Evolutionary conservation across 805 yeast genomes (phyloP), one percentile per base, ranked within the genome.

Genomic region (Zygosaccharomyces bisporus): DNA sequence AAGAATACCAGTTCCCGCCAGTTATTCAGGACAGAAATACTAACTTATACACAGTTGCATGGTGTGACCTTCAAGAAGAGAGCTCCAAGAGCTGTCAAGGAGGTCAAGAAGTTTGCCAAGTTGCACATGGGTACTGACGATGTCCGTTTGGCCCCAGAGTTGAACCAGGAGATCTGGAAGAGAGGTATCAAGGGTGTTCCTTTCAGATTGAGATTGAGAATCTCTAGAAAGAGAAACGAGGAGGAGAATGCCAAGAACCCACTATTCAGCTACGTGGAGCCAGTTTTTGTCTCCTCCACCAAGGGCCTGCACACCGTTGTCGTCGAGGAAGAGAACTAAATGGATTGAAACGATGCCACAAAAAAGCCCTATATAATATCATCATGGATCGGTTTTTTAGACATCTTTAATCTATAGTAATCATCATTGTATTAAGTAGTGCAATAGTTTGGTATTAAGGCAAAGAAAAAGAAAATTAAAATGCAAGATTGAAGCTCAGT

Each of bases 41-140:
- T 27, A 27, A 27, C 31, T 6, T 12, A 27, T 7, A 27, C 13
- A n/a, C 16, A 27, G 95, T 86, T 89, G 73, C 95, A 87, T 78
- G 98, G 98, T 81, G 90, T 84, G 66, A 86, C 88, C 77, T 93
- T 91, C 96, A 93, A 93, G 83, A 86, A 86, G 86, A 89, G 97
- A 81, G 99, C 99, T 70, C 99, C 99, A 79, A 87, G 79, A 73
- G 99, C 99, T 68, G 93, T 91, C 78, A 93, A 88, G 86, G 99
- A 89, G 77, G 90, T 93, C 80, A 91, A 88, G 83, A 89, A 86
- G 78, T 93, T 93, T 73, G 97, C 98, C 71, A 81, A 86, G 73
- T 82, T 87, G 79, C 97, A 91, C 86, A 88, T 93, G 93, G 98
- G 98, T 73, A 93, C 99, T 68, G 76, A 85, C 59, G 99, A 93